These are phyloP conservation scores for Aspergillus tamarii DNA, from an alignment of 2,329 filamentous ascomycete genomes.

Conservation along the genomic window DNA sequence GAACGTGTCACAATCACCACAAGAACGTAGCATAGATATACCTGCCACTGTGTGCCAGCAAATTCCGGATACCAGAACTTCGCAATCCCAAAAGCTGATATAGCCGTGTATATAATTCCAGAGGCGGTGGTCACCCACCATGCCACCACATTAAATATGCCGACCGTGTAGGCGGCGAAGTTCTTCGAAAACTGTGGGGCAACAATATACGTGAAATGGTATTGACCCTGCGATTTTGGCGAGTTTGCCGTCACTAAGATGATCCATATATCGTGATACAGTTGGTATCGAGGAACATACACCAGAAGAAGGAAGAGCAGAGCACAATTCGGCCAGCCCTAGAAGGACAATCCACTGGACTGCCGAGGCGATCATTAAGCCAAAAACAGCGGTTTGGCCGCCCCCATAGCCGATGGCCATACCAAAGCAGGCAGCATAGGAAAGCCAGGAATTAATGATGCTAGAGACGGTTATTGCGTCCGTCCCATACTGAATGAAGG, in stretches of 20 bases:
- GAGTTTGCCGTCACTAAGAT: background rate
- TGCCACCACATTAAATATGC: conserved; percentile 28
- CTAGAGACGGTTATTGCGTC: conserved; percentile 6
- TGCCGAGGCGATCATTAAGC: conserved; percentile 20
- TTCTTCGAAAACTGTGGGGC: conserved; percentile 23
- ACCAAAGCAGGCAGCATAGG: conserved; percentile 28
- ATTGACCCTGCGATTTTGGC: conserved; percentile 27
- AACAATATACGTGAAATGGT: conserved; percentile 34
- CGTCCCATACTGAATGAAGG: no score
- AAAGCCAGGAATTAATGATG: conserved; percentile 30
- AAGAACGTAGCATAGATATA: conserved; percentile 22
- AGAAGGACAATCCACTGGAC: conserved; percentile 28
- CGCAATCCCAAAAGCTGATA: conserved; percentile 21
- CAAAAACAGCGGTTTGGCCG: conserved; percentile 26
- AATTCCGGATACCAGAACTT: conserved; percentile 19
- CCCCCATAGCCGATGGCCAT: conserved; percentile 29
- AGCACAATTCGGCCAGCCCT: conserved; percentile 18
- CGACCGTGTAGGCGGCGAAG: conserved; percentile 30
- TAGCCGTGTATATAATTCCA: conserved; percentile 18
- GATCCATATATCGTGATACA: background rate
- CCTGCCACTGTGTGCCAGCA: conserved; percentile 19
- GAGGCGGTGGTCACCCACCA: conserved; percentile 30
- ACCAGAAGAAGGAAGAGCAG: conserved; percentile 20
- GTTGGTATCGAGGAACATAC: conserved; percentile 2
- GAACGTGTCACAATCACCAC: conserved; percentile 17